These are phyloP conservation scores for Fagopyrum esculentum DNA, from an alignment of 148 eudicot genomes.

Conservation along the genomic window DNA sequence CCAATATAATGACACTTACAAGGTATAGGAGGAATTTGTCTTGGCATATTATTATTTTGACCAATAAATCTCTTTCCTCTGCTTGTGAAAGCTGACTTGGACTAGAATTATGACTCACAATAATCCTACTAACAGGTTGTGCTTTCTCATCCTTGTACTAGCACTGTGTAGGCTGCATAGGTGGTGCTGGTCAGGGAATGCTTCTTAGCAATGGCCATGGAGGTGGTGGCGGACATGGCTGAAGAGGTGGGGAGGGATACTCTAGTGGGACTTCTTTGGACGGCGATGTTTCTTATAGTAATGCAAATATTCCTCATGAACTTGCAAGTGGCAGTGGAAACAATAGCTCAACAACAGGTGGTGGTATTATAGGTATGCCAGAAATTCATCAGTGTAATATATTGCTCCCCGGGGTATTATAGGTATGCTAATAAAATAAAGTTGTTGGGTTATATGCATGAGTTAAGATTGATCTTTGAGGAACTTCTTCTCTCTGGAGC, in stretches of 20 bases:
- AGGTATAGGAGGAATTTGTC: not conserved
- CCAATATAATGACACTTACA: not conserved
- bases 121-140: not conserved
- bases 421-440: not conserved
- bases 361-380: conserved; percentile 77
- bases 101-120: not conserved
- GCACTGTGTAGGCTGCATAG: conserved; percentile 55
- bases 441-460: not conserved
- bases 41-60: conserved; percentile 1
- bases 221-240: conserved; percentile 97
- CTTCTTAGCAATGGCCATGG: conserved; percentile 67
- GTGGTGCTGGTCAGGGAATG: conserved; percentile 73
- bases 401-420: not conserved
- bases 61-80: not conserved
- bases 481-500: conserved; percentile 19
- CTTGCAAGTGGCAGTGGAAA: conserved; percentile 98
- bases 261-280: conserved; percentile 40
- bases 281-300: conserved; percentile 70
- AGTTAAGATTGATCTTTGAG: not conserved
- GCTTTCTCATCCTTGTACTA: not conserved
- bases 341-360: conserved; percentile 70
- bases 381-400: conserved; percentile 2
- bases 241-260: conserved; percentile 84
- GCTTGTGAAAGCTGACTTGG: not conserved
- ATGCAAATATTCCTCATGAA: conserved; percentile 88